Conservation (phyloP, 257 asterid species). For the Eucommia ulmoides region DNA sequence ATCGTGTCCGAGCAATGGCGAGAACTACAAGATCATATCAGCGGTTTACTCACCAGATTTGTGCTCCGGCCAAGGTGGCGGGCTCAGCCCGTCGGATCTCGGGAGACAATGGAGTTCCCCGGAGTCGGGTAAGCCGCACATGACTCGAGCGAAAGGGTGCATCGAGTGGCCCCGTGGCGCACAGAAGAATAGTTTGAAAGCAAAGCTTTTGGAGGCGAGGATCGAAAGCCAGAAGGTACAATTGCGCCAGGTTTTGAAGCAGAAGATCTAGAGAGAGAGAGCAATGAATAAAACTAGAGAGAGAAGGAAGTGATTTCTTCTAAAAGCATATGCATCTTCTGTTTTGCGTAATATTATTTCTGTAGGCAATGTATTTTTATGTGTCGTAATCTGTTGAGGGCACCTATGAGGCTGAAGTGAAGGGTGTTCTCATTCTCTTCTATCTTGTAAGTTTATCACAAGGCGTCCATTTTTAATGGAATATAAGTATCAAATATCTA, state of each 20-base stretch:
- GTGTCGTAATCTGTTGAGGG: too few relatives aligned
- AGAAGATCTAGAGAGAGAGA: constrained; percentile 11
- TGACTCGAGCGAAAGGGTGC: constrained; percentile 38
- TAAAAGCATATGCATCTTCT: too few relatives aligned
- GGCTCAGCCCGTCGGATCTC: constrained; percentile 1
- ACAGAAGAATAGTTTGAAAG: constrained; percentile 15
- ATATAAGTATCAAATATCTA: too few relatives aligned
- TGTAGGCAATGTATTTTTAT: too few relatives aligned
- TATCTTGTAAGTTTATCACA: too few relatives aligned
- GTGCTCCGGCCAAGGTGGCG: constrained; percentile 6
- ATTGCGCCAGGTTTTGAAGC: constrained; percentile 20
- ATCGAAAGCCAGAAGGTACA: constrained; percentile 25
- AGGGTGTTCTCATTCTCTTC: too few relatives aligned
- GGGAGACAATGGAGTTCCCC: constrained; percentile 11
- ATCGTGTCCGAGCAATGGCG: constrained; percentile 36
- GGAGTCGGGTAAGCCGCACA: constrained; percentile 30
- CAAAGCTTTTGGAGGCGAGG: constrained; percentile 25
- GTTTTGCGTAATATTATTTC: too few relatives aligned
- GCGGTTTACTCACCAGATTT: constrained; percentile 23
- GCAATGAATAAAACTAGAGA: too few relatives aligned
- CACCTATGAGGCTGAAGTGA: too few relatives aligned
- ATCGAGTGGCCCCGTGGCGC: constrained; percentile 43
- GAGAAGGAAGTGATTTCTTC: too few relatives aligned
- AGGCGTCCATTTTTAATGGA: too few relatives aligned
- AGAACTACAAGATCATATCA: constrained; percentile 33